Conservation (phyloP, 306 rosid genomes). For the Prunus padus region DNA sequence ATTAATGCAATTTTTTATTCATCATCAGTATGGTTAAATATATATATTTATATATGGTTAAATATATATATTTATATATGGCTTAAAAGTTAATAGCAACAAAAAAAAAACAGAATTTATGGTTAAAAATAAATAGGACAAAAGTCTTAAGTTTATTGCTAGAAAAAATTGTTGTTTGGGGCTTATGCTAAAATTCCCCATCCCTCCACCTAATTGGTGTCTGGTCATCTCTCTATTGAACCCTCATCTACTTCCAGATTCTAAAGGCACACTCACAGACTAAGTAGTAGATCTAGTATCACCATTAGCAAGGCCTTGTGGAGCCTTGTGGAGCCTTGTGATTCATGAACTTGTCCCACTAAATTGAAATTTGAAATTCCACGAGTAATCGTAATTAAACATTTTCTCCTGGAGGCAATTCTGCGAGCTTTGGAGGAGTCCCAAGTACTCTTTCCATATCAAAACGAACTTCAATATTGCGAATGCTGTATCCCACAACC, state of each 20-base stretch:
- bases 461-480: constrained; percentile 91
- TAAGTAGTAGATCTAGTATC: background rate
- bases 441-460: constrained; percentile 98
- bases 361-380: background rate
- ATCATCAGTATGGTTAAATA: no score
- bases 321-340: background rate
- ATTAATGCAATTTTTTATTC: no score
- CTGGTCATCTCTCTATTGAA: background rate
- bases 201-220: background rate
- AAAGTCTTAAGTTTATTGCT: no score
- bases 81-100: no score
- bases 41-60: no score
- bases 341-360: background rate
- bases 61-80: no score
- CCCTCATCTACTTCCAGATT: background rate
- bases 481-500: constrained; percentile 95
- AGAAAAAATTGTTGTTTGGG: background rate
- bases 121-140: no score
- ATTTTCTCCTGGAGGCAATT: constrained; percentile 90
- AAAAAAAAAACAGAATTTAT: no score
- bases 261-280: background rate
- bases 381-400: constrained; percentile 27
- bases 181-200: background rate
- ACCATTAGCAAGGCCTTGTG: background rate
- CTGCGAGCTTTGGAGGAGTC: constrained; percentile 75